Percentiles rank a stretch among this genome's conserved stretches.
phyloP scores from a whole-genome alignment of 139 green algal genomes.

The Auxenochlorella pyrenoidosa region DNA sequence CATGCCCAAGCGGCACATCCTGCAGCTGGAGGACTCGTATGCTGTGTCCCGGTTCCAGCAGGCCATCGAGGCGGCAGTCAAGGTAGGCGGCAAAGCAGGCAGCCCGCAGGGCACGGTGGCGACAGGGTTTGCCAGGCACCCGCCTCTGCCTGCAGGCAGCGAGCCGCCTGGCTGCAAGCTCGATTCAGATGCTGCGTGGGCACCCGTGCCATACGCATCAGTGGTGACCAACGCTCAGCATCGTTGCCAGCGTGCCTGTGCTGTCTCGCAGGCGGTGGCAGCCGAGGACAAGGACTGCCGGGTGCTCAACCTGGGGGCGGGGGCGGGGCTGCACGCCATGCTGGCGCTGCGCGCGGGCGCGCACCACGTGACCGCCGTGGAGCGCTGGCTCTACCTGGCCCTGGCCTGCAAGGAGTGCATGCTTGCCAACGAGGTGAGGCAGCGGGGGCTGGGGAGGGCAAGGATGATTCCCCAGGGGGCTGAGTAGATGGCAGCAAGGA shows the following conservation, averaged over 20 bases:
- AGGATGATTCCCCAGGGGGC: too few relatives aligned
- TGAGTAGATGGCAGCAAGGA: too few relatives aligned
- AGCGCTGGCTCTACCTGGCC: constrained; percentile 86
- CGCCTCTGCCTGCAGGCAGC: too few relatives aligned
- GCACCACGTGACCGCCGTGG: constrained; percentile 75
- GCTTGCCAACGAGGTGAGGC: constrained; percentile 48
- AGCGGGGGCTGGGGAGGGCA: too few relatives aligned
- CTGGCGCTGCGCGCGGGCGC: constrained; percentile 75
- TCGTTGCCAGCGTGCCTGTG: too few relatives aligned
- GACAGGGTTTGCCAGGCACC: too few relatives aligned
- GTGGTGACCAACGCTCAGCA: too few relatives aligned
- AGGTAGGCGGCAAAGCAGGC: neutral
- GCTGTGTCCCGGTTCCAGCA: constrained; percentile 41
- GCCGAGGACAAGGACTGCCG: constrained; percentile 66
- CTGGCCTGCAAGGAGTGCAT: constrained; percentile 72
- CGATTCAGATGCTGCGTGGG: too few relatives aligned
- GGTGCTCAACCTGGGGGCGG: constrained; percentile 71
- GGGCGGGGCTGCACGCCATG: constrained; percentile 70
- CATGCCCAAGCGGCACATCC: constrained; percentile 64
- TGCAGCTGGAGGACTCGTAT: constrained; percentile 57
- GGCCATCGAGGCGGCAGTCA: constrained; percentile 58
- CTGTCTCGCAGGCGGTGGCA: constrained; percentile 38
- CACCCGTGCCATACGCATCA: too few relatives aligned
- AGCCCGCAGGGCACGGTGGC: too few relatives aligned
- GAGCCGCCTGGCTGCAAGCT: too few relatives aligned